Base-by-base conservation (phyloP, 352 stramenopile genomes). In the Phytophthora pisi region DNA sequence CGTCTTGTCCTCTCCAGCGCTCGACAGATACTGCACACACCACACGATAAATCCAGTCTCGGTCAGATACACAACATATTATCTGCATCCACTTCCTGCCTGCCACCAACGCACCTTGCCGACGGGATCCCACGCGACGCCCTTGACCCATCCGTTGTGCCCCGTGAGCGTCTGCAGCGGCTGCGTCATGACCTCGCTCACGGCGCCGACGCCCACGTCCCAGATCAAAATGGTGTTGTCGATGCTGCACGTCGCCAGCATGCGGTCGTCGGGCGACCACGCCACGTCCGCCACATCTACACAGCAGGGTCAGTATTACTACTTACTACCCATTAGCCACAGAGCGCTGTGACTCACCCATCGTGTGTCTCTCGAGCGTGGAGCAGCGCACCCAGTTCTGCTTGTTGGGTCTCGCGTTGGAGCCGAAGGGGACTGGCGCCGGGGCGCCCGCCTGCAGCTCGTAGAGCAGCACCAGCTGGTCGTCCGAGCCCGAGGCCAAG, bases 171-270 rank as follows among this genome's bases (percentile, higher is more conserved):
- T 92, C 8, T 92, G 89, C 31, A 96, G 69, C 13, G 89, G 89
- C 66, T 91, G 84, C 36, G 70, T 92, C 79, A 95, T 90, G n/a
- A 93, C 79, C 2, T 89, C 72, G 31, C 57, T 78, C 20, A 91
- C 43, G 26, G 68, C 73, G 1, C 78, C 66, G 11, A 79, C 68
- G 54, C 86, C 80, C 23, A 96, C 83, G 57, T 91, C 82, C 89
- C 89, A 96, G 57, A 96, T 92, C 49, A 92, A 75, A 62, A 96
- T 94, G 31, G 84, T 86, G 63, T 96, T 96, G 73, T 96, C 89
- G 60, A 96, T 95, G 59, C 86, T 95, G 72, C 89, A 96, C 2
- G 86, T 95, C n/a, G 89, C 89, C 16, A 96, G 67, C 70, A 95
- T 92, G 6, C 86, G 85, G 65, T 96, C 89, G 68, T 96, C 89